phyloP scores from a whole-genome alignment of 106 monocot species.

The Dendrobium officinale region DNA sequence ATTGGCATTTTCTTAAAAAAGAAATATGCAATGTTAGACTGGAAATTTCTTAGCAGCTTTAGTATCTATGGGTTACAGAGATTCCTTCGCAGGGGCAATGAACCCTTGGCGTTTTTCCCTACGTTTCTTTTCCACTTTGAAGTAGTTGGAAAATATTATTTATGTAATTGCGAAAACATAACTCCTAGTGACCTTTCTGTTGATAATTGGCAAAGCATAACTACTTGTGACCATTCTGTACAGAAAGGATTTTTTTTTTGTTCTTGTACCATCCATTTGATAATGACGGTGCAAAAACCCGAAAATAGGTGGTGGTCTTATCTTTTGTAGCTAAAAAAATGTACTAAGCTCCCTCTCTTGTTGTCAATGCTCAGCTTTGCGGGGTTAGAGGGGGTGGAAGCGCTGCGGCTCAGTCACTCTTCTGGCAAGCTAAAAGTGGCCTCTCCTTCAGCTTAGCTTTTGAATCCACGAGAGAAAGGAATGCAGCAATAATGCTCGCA shows the following conservation, averaged over 20 bases:
- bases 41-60: no score
- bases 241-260: no score
- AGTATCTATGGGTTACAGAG: no score
- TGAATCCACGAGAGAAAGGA: constrained; percentile 64
- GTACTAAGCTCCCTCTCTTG: not conserved
- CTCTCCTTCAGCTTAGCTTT: constrained; percentile 55
- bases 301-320: not conserved
- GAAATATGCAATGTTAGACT: no score
- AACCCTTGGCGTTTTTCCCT: not conserved
- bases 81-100: not conserved
- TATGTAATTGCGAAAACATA: no score
- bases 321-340: not conserved
- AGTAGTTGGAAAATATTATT: no score
- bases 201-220: no score
- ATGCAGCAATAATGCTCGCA: constrained; percentile 73
- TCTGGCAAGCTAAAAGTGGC: constrained; percentile 57
- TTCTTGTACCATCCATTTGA: no score
- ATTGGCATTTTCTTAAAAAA: no score
- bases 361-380: constrained; percentile 34
- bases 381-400: constrained; percentile 64
- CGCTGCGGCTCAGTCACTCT: constrained; percentile 49
- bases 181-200: no score
- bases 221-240: no score
- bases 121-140: not conserved
- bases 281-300: no score